A percentile compares a stretch with the other conserved stretches of the same genome.
Evolutionary conservation across 805 yeast species (phyloP).

Genomic region (Spathaspora hagerdaliae): DNA sequence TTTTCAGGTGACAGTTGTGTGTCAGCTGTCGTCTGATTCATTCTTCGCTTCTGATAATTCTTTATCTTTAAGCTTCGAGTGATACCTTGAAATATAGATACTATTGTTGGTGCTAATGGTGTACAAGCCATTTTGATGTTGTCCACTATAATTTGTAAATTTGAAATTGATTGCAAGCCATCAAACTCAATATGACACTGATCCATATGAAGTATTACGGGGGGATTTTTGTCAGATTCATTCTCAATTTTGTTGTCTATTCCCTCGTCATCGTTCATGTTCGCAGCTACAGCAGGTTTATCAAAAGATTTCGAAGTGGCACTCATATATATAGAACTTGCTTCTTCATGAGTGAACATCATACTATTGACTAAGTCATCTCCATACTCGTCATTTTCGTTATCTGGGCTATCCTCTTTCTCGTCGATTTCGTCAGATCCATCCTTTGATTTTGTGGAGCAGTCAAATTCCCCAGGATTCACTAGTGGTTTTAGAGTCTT

Average conservation of each 20-base stretch:
- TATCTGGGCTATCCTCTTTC: slow-evolving; percentile 6
- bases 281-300: slow-evolving; percentile 8
- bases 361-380: slow-evolving; percentile 50
- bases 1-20: background rate
- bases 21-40: background rate
- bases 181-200: slow-evolving; percentile 41
- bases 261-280: background rate
- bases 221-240: slow-evolving; percentile 6
- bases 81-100: slow-evolving; percentile 34
- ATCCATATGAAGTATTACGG: slow-evolving; percentile 30
- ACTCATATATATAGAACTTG: slow-evolving; percentile 76
- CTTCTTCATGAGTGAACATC: slow-evolving; percentile 64
- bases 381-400: slow-evolving; percentile 28
- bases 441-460: background rate
- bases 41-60: slow-evolving; percentile 24
- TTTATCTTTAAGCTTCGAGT: slow-evolving; percentile 31
- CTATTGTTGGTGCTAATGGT: slow-evolving; percentile 39
- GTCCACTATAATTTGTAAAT: slow-evolving; percentile 38
- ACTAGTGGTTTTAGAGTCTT: slow-evolving; percentile 38
- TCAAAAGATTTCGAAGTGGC: slow-evolving; percentile 56
- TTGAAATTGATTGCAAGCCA: slow-evolving; percentile 35
- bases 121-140: slow-evolving; percentile 39
- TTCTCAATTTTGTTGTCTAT: slow-evolving; percentile 3
- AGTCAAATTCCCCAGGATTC: slow-evolving; percentile 21
- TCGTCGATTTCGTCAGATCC: slow-evolving; percentile 3